Conservation (phyloP, 176 grass and related monocot genomes). For the Secale cereale region DNA sequence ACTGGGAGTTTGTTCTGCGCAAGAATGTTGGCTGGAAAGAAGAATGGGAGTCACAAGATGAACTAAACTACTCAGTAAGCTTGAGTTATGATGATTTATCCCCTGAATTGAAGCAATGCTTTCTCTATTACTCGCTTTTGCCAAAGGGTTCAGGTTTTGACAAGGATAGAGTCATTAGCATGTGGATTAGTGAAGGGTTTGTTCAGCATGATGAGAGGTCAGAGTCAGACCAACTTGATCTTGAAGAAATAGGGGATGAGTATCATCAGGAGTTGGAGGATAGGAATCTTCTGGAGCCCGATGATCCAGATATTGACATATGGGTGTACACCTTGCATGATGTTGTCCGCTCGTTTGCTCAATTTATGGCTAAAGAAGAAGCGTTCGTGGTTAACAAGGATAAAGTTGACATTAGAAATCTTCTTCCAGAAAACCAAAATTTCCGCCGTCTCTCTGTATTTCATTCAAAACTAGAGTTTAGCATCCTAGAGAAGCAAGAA, state of each 20-base stretch:
- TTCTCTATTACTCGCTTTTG: not conserved
- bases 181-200: slow-evolving; percentile 8
- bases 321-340: not conserved
- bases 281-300: not conserved
- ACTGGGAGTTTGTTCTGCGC: not conserved
- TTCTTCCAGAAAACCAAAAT: not conserved
- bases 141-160: not conserved
- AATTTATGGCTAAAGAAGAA: slow-evolving; percentile 13
- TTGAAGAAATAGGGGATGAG: not conserved
- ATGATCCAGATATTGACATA: too few species aligned
- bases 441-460: not conserved
- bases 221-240: not conserved
- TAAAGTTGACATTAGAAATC: not conserved
- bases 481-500: not conserved
- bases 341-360: slow-evolving; percentile 1
- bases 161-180: not conserved
- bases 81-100: not conserved
- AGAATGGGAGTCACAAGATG: not conserved
- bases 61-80: not conserved
- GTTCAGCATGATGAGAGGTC: not conserved
- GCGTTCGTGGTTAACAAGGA: not conserved
- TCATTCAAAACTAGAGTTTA: too few species aligned
- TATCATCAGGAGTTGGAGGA: not conserved
- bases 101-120: not conserved
- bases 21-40: not conserved